These are phyloP conservation scores for Candida parachauliodes DNA, from an alignment of 805 yeast genomes.

Conservation along the genomic window DNA sequence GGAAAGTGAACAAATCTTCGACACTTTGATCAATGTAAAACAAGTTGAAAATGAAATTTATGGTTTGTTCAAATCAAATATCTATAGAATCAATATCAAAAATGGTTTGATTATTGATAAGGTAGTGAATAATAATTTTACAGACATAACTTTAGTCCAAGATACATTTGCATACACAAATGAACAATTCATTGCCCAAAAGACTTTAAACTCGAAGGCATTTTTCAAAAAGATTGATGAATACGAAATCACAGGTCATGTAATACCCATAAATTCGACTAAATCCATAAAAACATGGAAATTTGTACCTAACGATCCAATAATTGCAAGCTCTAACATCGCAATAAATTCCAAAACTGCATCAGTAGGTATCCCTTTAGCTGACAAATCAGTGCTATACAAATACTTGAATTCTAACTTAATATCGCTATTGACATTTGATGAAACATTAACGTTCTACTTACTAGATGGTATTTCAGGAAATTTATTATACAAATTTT, in stretches of 20 bases:
- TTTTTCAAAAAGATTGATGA: slow-evolving; percentile 6
- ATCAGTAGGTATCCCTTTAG: slow-evolving; percentile 64
- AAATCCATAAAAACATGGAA: slow-evolving; percentile 27
- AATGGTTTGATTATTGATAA: slow-evolving; percentile 10
- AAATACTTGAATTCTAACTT: slow-evolving; percentile 77
- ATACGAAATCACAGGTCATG: slow-evolving; percentile 19
- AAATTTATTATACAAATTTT: slow-evolving; percentile 44
- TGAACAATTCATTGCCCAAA: not conserved
- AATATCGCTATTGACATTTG: slow-evolving; percentile 45
- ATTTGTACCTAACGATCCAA: slow-evolving; percentile 14
- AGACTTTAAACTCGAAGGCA: not conserved
- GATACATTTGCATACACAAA: slow-evolving; percentile 2
- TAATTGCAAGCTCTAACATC: slow-evolving; percentile 15
- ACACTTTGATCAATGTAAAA: slow-evolving; percentile 7
- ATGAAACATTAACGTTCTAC: slow-evolving; percentile 39
- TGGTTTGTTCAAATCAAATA: slow-evolving; percentile 11
- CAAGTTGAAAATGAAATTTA: slow-evolving; percentile 10
- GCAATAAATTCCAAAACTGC: slow-evolving; percentile 27
- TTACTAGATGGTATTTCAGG: slow-evolving; percentile 74
- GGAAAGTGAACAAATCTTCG: slow-evolving; percentile 19
- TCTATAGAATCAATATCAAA: slow-evolving; percentile 12
- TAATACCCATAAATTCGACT: slow-evolving; percentile 10
- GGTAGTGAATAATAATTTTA: slow-evolving; percentile 2
- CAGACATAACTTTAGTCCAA: slow-evolving; percentile 4
- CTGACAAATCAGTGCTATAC: slow-evolving; percentile 72